Evolutionary conservation across 371 early-diverging fungal genomes (phyloP).

Genomic region (Circinella minor): DNA sequence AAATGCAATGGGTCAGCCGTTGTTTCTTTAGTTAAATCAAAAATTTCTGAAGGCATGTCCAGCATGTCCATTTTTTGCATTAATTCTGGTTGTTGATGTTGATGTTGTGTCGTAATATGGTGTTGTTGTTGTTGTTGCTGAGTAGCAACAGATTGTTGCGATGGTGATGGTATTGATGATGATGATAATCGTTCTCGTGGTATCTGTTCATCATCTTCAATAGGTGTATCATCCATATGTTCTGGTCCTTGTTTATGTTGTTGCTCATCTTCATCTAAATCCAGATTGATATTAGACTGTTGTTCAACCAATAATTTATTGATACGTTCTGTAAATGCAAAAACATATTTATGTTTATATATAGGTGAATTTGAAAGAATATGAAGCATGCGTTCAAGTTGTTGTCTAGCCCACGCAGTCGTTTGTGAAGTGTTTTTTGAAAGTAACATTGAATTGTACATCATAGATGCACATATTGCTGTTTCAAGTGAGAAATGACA

Average conservation of each 20-base stretch:
- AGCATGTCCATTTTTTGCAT: slow-evolving; percentile 5
- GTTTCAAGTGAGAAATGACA: slow-evolving; percentile 36
- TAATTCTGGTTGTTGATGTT: background rate
- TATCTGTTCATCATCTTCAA: background rate
- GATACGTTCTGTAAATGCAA: slow-evolving; percentile 21
- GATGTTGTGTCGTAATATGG: background rate
- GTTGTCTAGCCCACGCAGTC: slow-evolving; percentile 12
- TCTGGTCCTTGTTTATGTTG: background rate
- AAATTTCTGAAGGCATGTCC: slow-evolving; percentile 6
- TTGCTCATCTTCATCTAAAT: slow-evolving; percentile 17
- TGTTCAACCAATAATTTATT: slow-evolving; percentile 20
- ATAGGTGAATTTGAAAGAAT: slow-evolving; percentile 27
- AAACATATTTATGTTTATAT: slow-evolving; percentile 32
- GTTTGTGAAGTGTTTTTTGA: background rate
- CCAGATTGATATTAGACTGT: slow-evolving; percentile 10
- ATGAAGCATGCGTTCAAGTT: slow-evolving; percentile 20
- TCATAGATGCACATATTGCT: slow-evolving; percentile 24
- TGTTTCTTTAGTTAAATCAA: slow-evolving; percentile 2
- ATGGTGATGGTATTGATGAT: too few species aligned
- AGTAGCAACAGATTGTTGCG: background rate
- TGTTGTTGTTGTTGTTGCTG: background rate
- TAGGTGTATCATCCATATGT: background rate
- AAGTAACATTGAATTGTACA: slow-evolving; percentile 19
- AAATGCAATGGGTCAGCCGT: background rate
- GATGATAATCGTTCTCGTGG: too few species aligned